Conservation (phyloP, 179 eudicot genomes). For the Actinidia arguta region DNA sequence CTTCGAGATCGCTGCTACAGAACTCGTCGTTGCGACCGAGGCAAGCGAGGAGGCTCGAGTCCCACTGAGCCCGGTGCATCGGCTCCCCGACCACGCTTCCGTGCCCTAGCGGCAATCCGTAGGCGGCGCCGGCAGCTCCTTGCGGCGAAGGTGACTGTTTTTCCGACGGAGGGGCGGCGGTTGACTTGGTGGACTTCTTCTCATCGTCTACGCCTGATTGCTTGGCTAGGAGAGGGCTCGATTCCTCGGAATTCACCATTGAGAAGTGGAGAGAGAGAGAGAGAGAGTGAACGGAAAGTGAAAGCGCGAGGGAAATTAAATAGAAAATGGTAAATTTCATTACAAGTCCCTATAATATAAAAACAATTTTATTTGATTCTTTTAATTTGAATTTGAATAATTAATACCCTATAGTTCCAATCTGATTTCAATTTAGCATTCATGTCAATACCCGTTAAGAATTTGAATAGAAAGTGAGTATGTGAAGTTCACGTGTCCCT, state of each 20-base stretch:
- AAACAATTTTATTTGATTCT: too few relatives aligned
- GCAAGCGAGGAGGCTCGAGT: constrained; percentile 61
- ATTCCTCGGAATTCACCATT: constrained; percentile 34
- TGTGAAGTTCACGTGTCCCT: too few relatives aligned
- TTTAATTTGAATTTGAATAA: too few relatives aligned
- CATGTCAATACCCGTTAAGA: too few relatives aligned
- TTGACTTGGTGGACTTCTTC: background rate
- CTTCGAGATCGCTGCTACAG: constrained; percentile 90
- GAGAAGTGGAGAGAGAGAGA: background rate
- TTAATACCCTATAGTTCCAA: too few relatives aligned
- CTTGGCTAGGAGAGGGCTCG: constrained; percentile 24
- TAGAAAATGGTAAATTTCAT: too few relatives aligned
- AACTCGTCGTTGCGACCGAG: constrained; percentile 79
- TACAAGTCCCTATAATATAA: too few relatives aligned
- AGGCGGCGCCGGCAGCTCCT: constrained; percentile 29
- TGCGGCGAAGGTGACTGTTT: background rate
- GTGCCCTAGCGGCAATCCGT: constrained; percentile 31
- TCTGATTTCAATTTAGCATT: too few relatives aligned
- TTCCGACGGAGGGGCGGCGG: background rate
- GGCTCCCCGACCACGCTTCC: constrained; percentile 51
- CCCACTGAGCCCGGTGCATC: constrained; percentile 60
- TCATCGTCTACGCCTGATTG: background rate
- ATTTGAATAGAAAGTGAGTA: too few relatives aligned
- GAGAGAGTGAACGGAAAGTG: background rate
- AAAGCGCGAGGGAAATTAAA: background rate